phyloP scores from a whole-genome alignment of 2,329 filamentous ascomycete species.

The Parasarocladium wereldwijsianum region DNA sequence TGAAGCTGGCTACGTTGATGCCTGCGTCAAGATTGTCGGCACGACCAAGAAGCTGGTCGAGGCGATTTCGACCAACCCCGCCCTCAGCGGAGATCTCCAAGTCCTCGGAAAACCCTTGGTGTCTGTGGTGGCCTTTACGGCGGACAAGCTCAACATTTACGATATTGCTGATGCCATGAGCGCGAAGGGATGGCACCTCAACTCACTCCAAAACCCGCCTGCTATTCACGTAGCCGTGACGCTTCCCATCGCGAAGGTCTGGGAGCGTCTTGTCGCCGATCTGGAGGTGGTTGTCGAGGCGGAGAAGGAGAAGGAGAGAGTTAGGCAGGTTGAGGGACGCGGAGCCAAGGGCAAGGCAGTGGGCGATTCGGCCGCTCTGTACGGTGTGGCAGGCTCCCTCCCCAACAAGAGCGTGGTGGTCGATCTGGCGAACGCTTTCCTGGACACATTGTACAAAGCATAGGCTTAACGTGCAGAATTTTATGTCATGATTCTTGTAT shows the following conservation, averaged over 20 bases:
- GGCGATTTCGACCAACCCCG: conserved; percentile 54
- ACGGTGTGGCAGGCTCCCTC: conserved; percentile 86
- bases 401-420: conserved; percentile 93
- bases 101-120: conserved; percentile 78
- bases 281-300: conserved; percentile 50
- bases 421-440: conserved; percentile 76
- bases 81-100: conserved; percentile 57
- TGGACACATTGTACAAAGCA: conserved; percentile 86
- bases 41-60: conserved; percentile 69
- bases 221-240: conserved; percentile 93
- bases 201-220: conserved; percentile 79
- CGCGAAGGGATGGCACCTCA: conserved; percentile 82
- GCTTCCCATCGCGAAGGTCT: conserved; percentile 65
- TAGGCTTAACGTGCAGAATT: conserved; percentile 18
- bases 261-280: conserved; percentile 66
- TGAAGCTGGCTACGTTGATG: conserved; percentile 73
- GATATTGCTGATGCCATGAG: conserved; percentile 86
- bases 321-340: conserved; percentile 55
- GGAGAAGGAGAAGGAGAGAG: conserved; percentile 70
- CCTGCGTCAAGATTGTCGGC: conserved; percentile 79
- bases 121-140: conserved; percentile 76
- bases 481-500: no score
- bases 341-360: conserved; percentile 48
- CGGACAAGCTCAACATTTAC: conserved; percentile 80
- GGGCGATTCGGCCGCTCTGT: conserved; percentile 75